Evolutionary conservation across 345 rosid species (phyloP), one percentile per base, ranked within the genome.

Genomic region (Boechera stricta): DNA sequence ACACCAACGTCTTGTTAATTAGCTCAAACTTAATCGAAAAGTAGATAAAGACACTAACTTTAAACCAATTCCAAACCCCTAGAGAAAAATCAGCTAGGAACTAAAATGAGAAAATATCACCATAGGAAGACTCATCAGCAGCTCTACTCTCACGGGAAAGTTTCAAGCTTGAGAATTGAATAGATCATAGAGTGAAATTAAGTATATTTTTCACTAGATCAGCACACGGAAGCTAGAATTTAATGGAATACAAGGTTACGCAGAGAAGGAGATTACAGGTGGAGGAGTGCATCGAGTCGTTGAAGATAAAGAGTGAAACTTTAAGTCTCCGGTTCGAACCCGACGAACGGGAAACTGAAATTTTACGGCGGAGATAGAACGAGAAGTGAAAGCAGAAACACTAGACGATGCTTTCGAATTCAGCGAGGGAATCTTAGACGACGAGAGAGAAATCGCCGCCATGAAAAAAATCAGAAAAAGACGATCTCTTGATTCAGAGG

Each of bases 261-360:
- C 15, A 49, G 5, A 68, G 52, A 38, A 48, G 21, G 35, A 0
- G 5, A 26, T 51, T 79, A 79, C 82, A 67, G 66, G 10, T 33
- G 4, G 35, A 67, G 81, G 81, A 73, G 57, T 67, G 64, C 9
- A 58, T 42, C 74, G 82, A 52, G 41, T 60, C 21, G 15, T 32
- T 78, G 78, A 78, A 41, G 78, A 67, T 4, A 61, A 63, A 5
- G 69, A 67, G 5, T 70, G 13, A 6, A 73, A 60, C 70, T 67
- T 73, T 4, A 45, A 60, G 13, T 78, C 65, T 67, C 82, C 74
- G 49, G 61, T 65, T 64, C 39, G 73, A 65, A 72, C 5, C 42
- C 81, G 77, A 42, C 69, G 77, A 67, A 42, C 58, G 6, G 73
- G 77, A 16, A 78, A 67, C 28, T 67, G 77, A 53, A 61, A 26